These are phyloP conservation scores for Ceriops decandra DNA, from an alignment of 345 rosid genomes.

Conservation along the genomic window DNA sequence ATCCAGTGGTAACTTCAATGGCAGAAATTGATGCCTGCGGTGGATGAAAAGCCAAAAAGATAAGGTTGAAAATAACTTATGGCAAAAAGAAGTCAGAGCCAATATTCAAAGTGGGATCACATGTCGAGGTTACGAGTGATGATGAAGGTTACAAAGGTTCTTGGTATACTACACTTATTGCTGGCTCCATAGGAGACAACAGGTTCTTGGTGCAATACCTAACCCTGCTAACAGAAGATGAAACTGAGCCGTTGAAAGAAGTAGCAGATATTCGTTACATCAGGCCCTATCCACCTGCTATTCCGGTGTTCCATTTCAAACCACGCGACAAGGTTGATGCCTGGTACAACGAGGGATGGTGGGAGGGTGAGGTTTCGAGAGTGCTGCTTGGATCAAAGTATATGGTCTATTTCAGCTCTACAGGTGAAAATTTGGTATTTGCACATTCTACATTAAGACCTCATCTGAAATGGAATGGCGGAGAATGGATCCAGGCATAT, in stretches of 20 bases:
- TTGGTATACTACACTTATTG: conserved; percentile 15
- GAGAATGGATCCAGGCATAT: conserved; percentile 19
- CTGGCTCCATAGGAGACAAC: conserved; percentile 14
- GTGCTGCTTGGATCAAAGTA: conserved; percentile 7
- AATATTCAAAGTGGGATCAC: conserved; percentile 13
- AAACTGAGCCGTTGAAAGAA: conserved; percentile 14
- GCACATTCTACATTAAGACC: conserved; percentile 4
- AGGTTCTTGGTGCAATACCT: conserved; percentile 15
- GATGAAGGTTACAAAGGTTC: conserved; percentile 26
- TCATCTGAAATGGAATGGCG: conserved; percentile 16
- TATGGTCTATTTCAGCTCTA: conserved; percentile 16
- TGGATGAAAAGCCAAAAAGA: conserved; percentile 16
- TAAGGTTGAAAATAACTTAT: conserved; percentile 28
- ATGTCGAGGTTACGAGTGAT: conserved; percentile 20
- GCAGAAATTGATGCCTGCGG: conserved; percentile 15
- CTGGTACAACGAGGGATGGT: conserved; percentile 24
- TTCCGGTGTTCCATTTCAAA: conserved; percentile 1
- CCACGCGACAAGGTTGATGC: conserved; percentile 17
- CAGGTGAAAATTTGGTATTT: conserved; percentile 5
- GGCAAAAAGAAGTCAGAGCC: conserved; percentile 11
- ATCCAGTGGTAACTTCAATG: conserved; percentile 9
- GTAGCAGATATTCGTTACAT: background rate
- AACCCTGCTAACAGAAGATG: conserved; percentile 4
- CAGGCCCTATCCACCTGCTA: conserved; percentile 13
- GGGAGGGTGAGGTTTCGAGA: conserved; percentile 19